Conservation (phyloP, 495 filamentous ascomycete genomes). For the Talaromyces adpressus region DNA sequence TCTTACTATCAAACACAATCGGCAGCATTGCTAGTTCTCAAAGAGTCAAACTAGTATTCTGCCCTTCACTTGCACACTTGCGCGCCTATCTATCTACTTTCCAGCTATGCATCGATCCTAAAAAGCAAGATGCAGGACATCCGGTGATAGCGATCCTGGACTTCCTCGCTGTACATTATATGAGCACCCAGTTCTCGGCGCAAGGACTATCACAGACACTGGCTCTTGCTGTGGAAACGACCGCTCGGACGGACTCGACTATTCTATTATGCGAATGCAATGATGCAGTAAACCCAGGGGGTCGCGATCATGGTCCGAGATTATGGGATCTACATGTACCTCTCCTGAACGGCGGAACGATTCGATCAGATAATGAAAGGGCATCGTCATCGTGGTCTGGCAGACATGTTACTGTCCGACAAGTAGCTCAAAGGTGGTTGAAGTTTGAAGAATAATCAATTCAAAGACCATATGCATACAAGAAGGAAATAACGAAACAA, state of each 20-base stretch:
- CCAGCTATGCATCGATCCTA: constrained; percentile 13
- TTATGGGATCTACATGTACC: constrained; percentile 52
- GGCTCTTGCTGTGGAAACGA: constrained; percentile 60
- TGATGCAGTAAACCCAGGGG: constrained; percentile 22
- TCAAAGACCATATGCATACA: neutral
- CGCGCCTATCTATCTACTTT: constrained; percentile 64
- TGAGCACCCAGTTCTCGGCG: constrained; percentile 73
- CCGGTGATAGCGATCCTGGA: constrained; percentile 58
- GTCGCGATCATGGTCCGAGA: constrained; percentile 24
- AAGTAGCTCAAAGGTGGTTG: constrained; percentile 69
- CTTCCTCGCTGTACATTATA: constrained; percentile 58
- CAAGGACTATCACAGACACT: constrained; percentile 71
- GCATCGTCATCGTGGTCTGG: constrained; percentile 50
- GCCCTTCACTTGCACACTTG: constrained; percentile 66
- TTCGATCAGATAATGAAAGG: constrained; percentile 47
- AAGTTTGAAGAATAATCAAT: constrained; percentile 32
- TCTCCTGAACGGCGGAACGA: constrained; percentile 54
- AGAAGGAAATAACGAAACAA: no score
- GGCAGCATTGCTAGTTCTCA: constrained; percentile 60
- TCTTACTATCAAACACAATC: constrained; percentile 51
- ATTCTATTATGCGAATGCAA: constrained; percentile 37
- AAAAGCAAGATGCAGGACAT: neutral
- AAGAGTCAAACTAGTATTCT: constrained; percentile 61
- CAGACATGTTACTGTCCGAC: constrained; percentile 57
- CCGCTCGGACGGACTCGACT: constrained; percentile 25